Conservation (phyloP, 2,329 filamentous ascomycete genomes). For the Hymenoscyphus repandus region DNA sequence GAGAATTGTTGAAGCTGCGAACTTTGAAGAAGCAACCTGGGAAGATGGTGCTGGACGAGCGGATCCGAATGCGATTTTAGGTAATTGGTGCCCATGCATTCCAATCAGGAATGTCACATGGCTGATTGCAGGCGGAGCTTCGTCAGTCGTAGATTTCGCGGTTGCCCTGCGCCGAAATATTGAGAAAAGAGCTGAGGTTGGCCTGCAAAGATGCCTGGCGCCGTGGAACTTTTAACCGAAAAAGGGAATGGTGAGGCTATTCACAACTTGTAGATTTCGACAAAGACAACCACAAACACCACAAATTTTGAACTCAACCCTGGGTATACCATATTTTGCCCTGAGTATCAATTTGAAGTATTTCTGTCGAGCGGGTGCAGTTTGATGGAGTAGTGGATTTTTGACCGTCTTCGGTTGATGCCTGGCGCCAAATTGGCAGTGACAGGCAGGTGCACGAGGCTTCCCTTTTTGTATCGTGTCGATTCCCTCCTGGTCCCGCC, state of each 20-base stretch:
- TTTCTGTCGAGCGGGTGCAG: slow-evolving; percentile 1
- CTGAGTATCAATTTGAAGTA: slow-evolving; percentile 10
- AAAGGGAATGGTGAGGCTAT: slow-evolving; percentile 20
- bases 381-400: slow-evolving; percentile 1
- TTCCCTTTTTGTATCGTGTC: background rate
- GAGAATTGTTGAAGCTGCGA: background rate
- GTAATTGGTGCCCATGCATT: background rate
- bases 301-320: slow-evolving; percentile 26
- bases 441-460: background rate
- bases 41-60: background rate
- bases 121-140: background rate
- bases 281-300: slow-evolving; percentile 12
- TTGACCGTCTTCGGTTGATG: background rate
- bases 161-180: background rate
- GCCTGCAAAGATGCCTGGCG: slow-evolving; percentile 19
- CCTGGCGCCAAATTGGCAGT: slow-evolving; percentile 7
- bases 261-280: slow-evolving; percentile 14
- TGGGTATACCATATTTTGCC: background rate
- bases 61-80: background rate
- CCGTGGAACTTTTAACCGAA: slow-evolving; percentile 16
- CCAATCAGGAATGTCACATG: background rate
- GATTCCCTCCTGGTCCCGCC: background rate
- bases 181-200: background rate
- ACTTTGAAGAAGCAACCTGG: background rate
- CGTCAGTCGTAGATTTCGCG: background rate